A percentile compares a stretch with the other conserved stretches of the same genome.
These are phyloP conservation scores for Alternaria rosae DNA, from an alignment of 2,329 filamentous ascomycete genomes.

Conservation along the genomic window DNA sequence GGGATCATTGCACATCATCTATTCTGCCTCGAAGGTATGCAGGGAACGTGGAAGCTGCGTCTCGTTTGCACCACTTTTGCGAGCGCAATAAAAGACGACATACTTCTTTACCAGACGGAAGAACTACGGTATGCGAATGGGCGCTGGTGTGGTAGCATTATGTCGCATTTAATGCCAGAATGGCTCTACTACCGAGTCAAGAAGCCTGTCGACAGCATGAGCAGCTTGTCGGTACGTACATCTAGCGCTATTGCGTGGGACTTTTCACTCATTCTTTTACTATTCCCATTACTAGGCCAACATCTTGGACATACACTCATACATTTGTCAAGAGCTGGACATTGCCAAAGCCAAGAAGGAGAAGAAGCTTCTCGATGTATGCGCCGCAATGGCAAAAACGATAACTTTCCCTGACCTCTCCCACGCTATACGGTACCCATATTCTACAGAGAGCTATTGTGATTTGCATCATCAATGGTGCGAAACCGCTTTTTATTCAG, in stretches of 20 bases:
- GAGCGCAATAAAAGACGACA: not conserved
- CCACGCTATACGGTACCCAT: not conserved
- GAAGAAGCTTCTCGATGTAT: not conserved
- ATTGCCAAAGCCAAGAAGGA: not conserved
- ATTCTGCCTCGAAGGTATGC: not conserved
- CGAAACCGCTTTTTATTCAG: not conserved
- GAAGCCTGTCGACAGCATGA: not conserved
- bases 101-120: not conserved
- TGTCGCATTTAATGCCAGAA: not conserved
- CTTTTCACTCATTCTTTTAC: not conserved
- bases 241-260: not conserved
- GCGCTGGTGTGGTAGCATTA: not conserved
- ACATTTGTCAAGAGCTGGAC: not conserved
- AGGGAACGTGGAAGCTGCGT: not conserved
- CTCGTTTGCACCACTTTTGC: not conserved
- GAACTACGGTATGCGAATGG: not conserved
- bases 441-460: not conserved
- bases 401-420: not conserved
- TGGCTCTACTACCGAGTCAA: not conserved
- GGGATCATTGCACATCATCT: not conserved
- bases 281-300: not conserved
- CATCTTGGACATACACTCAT: not conserved
- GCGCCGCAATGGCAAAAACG: not conserved
- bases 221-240: not conserved
- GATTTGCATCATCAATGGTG: not conserved